Conservation (phyloP, 331 rosid species). For the Prunus yedoensis region DNA sequence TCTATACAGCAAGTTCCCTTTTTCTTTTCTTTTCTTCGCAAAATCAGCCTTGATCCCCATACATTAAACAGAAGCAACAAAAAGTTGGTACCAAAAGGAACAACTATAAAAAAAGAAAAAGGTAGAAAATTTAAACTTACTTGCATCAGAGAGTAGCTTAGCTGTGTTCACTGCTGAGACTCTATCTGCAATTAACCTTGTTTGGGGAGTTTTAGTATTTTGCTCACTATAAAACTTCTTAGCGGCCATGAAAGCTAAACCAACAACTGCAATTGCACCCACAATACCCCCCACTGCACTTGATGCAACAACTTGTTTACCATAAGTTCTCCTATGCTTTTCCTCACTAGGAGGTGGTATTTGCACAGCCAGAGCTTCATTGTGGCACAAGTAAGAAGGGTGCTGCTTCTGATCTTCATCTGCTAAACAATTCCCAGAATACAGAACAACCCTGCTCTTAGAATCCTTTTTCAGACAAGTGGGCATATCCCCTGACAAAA, state of each 20-base stretch:
- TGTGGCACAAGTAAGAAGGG: conserved; percentile 57
- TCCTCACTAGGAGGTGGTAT: conserved; percentile 47
- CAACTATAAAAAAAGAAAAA: neutral
- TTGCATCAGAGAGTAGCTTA: conserved; percentile 86
- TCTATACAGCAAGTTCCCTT: too few species aligned
- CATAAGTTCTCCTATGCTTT: conserved; percentile 31
- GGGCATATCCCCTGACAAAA: conserved; percentile 78
- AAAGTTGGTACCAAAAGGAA: neutral
- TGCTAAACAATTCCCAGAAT: conserved; percentile 63
- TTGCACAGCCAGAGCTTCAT: conserved; percentile 83
- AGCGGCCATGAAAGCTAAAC: conserved; percentile 50
- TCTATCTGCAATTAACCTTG: conserved; percentile 62
- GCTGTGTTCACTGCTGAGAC: conserved; percentile 63
- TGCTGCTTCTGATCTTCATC: conserved; percentile 46
- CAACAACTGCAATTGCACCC: conserved; percentile 52
- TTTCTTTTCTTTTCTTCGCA: neutral
- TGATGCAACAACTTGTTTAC: conserved; percentile 47
- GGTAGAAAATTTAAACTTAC: conserved; percentile 50
- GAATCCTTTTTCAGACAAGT: conserved; percentile 47
- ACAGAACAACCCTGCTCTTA: conserved; percentile 34
- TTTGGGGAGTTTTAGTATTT: conserved; percentile 27
- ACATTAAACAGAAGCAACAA: neutral
- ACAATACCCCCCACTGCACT: conserved; percentile 51
- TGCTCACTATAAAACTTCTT: conserved; percentile 34
- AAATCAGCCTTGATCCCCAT: neutral